Evolutionary conservation across 177 flowering plant genomes (phyloP).

Genomic region (Tripterygium wilfordii): DNA sequence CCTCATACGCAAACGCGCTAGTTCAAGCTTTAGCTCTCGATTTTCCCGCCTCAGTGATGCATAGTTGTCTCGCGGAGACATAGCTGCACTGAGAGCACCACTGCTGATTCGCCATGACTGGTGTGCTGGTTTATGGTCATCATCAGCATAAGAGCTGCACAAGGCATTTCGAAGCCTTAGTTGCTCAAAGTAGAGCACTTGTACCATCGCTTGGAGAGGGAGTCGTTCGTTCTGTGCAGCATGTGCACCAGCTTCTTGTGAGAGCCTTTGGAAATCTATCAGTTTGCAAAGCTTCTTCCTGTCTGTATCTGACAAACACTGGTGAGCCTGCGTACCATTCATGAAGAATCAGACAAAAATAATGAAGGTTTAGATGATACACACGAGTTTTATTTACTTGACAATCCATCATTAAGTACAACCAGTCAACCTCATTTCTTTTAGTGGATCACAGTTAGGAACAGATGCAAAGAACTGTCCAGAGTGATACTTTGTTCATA

Average conservation of each 20-base stretch:
- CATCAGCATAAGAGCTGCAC: constrained; percentile 49
- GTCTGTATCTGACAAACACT: constrained; percentile 62
- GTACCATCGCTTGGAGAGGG: constrained; percentile 83
- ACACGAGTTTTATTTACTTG: no score
- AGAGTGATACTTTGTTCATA: no score
- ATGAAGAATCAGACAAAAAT: not conserved
- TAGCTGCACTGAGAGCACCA: constrained; percentile 92
- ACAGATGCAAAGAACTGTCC: no score
- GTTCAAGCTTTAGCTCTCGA: constrained; percentile 86
- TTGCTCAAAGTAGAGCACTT: constrained; percentile 92
- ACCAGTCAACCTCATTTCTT: no score
- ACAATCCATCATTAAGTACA: no score
- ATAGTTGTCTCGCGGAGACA: constrained; percentile 94
- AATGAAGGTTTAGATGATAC: no score
- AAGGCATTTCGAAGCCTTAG: constrained; percentile 71
- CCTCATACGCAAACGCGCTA: constrained; percentile 81
- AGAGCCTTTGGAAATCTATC: constrained; percentile 87
- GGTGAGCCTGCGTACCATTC: constrained; percentile 70
- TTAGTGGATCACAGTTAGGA: no score
- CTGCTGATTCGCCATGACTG: constrained; percentile 84
- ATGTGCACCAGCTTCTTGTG: constrained; percentile 94
- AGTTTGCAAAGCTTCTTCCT: constrained; percentile 68
- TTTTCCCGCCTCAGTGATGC: constrained; percentile 92
- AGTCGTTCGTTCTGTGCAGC: constrained; percentile 98
- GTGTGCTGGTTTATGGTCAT: constrained; percentile 55